These are phyloP conservation scores for Pseudogymnoascus sp. DNA, from an alignment of 2,329 filamentous ascomycete genomes.

Conservation along the genomic window DNA sequence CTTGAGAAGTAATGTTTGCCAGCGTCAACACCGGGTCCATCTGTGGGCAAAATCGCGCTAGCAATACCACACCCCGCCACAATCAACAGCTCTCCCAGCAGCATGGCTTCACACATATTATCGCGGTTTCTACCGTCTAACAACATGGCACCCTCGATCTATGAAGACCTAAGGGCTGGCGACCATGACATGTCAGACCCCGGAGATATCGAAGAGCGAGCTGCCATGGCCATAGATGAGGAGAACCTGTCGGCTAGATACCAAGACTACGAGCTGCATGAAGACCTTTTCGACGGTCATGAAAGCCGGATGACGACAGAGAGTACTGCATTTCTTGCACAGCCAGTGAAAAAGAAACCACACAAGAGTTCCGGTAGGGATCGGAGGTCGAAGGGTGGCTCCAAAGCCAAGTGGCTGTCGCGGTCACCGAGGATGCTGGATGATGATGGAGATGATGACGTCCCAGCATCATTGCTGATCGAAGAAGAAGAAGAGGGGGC, in stretches of 20 bases:
- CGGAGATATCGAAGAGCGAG: constrained; percentile 26
- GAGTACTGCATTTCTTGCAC: constrained; percentile 24
- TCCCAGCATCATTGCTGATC: constrained; percentile 54
- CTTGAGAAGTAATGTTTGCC: constrained; percentile 2
- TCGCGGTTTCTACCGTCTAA: constrained; percentile 27
- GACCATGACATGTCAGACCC: constrained; percentile 21
- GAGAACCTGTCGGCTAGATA: constrained; percentile 24
- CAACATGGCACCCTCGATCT: constrained; percentile 26
- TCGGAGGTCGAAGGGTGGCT: constrained; percentile 11
- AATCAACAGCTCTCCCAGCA: constrained; percentile 13
- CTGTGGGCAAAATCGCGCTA: constrained; percentile 1
- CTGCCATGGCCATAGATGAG: constrained; percentile 26
- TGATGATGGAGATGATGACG: constrained; percentile 39
- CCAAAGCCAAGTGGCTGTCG: constrained; percentile 20
- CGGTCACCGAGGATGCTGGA: constrained; percentile 28
- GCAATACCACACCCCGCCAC: not conserved
- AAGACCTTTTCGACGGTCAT: constrained; percentile 24
- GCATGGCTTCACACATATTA: constrained; percentile 28
- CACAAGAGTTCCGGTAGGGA: constrained; percentile 7
- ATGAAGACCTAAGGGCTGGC: constrained; percentile 27
- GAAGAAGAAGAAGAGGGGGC: constrained; percentile 33
- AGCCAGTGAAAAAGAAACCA: constrained; percentile 14
- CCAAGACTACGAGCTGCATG: constrained; percentile 25
- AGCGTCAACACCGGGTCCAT: not conserved
- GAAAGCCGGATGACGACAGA: constrained; percentile 25